Base-by-base conservation (phyloP, 2,329 filamentous ascomycete genomes). In the Fusarium marasasianum region DNA sequence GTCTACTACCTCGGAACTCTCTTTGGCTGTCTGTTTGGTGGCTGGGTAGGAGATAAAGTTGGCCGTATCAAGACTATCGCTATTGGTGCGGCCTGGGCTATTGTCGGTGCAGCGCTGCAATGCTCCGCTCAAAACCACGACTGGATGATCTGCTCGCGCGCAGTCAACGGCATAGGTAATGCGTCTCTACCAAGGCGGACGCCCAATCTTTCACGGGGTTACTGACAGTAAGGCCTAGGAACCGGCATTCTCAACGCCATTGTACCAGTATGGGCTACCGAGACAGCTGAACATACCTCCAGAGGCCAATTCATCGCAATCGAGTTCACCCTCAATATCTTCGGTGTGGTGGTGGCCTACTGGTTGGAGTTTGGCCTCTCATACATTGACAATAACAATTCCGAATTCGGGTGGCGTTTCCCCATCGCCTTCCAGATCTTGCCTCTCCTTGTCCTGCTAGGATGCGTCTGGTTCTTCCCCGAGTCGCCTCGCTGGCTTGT, bases 221-320 rank as follows among this genome's bases (percentile, higher is more conserved):
- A 10, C 11, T 54, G 6, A 54, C 24, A 11, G 8, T 4, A 5
- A 4, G 3, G 3, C 5, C 8, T 22, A 55, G 92, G 91, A 4
- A 93, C 91, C 2, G 92, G 92, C 14, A 90, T 93, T 50, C 79
- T 93, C 24, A 93, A 93, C 75, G 89, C 90, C 3, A 93, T 93
- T 62, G 87, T 91, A 0, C 92, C 92, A 0, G 91, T 93, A 2
- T 93, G 91, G 91, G 91, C 91, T 1, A 92, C 91, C 0, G 92
- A 93, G 79, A 91, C 89, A 0, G 89, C 91, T 0, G 89, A 91
- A 45, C 90, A 93, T 75, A 92, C 88, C 0, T 90, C 88, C 1
- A 86, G 92, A 41, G 92, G 92, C 8, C 87, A 91, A 50, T 92
- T 92, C 70, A 89, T 93, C 58, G 90, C 91, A 4, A 91, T 93